Percentiles rank a stretch among this genome's conserved stretches.
phyloP scores from a whole-genome alignment of 371 early-diverging fungal species.

The Lichtheimia ornata region DNA sequence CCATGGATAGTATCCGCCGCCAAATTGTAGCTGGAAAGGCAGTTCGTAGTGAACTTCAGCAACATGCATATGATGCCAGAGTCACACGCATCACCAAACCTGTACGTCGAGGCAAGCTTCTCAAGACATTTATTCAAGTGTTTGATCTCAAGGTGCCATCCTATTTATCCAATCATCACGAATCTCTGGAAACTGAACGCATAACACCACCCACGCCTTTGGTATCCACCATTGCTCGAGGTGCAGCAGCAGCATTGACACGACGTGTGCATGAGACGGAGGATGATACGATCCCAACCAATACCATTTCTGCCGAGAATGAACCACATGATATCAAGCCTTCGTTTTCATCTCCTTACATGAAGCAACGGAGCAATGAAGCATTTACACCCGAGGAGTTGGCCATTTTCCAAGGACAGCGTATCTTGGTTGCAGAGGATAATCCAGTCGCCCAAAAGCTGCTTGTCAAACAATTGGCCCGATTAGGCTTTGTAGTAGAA shows the following conservation, averaged over 20 bases:
- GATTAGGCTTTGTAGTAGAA: constrained; percentile 41
- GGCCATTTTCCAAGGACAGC: constrained; percentile 37
- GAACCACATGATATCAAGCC: constrained; percentile 16
- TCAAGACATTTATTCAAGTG: constrained; percentile 29
- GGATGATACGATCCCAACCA: background rate
- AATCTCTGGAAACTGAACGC: background rate
- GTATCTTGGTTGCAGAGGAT: constrained; percentile 46
- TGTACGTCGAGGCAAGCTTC: constrained; percentile 46
- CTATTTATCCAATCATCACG: background rate
- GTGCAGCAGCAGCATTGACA: background rate
- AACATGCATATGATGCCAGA: constrained; percentile 19
- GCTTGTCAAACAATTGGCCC: constrained; percentile 39
- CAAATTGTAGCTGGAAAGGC: constrained; percentile 16
- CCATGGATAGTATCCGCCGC: constrained; percentile 33
- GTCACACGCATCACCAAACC: constrained; percentile 57
- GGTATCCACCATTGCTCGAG: background rate
- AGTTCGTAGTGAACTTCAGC: constrained; percentile 2
- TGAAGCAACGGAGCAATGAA: constrained; percentile 20
- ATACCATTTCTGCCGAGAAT: background rate
- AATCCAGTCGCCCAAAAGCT: constrained; percentile 45
- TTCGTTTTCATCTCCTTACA: constrained; percentile 14
- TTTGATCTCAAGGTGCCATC: constrained; percentile 2
- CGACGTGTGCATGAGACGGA: background rate
- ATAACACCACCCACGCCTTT: background rate
- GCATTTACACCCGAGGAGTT: constrained; percentile 41